phyloP scores from a whole-genome alignment of 2,329 filamentous ascomycete species.

The Sodiomyces alkalinus region DNA sequence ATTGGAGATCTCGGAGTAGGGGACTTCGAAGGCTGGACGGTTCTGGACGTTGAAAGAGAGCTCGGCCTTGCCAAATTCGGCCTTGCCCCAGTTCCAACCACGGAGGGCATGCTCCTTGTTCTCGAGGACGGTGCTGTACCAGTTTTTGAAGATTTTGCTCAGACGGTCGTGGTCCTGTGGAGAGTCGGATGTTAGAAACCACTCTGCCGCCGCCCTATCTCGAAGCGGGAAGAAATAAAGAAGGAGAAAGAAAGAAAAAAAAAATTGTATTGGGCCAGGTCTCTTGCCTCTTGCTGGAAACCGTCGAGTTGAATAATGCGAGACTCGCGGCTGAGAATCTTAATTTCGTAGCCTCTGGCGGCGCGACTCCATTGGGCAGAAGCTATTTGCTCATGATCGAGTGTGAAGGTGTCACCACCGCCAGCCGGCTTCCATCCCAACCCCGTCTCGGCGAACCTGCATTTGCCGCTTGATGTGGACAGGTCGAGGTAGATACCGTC shows the following conservation, averaged over 20 bases:
- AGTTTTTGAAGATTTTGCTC: conserved; percentile 88
- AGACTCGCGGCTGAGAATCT: conserved; percentile 71
- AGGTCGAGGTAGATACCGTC: conserved; percentile 95
- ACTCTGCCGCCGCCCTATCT: too few relatives aligned
- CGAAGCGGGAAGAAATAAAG: too few relatives aligned
- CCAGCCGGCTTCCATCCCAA: conserved; percentile 87
- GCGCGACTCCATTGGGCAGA: conserved; percentile 91
- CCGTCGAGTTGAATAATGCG: conserved; percentile 89
- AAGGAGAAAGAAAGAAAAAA: too few relatives aligned
- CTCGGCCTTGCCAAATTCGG: conserved; percentile 90
- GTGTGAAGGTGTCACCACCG: conserved; percentile 83
- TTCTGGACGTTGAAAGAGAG: conserved; percentile 95
- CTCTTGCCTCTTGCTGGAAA: conserved; percentile 74
- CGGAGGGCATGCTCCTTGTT: conserved; percentile 86
- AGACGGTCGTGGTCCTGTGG: conserved; percentile 73
- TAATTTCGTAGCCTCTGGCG: conserved; percentile 83
- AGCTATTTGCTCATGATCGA: conserved; percentile 73
- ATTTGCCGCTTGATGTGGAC: conserved; percentile 83
- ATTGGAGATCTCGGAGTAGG: conserved; percentile 94
- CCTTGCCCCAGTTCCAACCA: conserved; percentile 99
- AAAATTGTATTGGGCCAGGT: too few relatives aligned
- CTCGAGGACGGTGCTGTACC: conserved; percentile 90
- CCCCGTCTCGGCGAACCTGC: conserved; percentile 85
- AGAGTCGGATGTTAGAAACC: neutral
- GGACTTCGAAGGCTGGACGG: conserved; percentile 87